phyloP scores from a whole-genome alignment of 805 yeast species.

The Myxozyma geophila region DNA sequence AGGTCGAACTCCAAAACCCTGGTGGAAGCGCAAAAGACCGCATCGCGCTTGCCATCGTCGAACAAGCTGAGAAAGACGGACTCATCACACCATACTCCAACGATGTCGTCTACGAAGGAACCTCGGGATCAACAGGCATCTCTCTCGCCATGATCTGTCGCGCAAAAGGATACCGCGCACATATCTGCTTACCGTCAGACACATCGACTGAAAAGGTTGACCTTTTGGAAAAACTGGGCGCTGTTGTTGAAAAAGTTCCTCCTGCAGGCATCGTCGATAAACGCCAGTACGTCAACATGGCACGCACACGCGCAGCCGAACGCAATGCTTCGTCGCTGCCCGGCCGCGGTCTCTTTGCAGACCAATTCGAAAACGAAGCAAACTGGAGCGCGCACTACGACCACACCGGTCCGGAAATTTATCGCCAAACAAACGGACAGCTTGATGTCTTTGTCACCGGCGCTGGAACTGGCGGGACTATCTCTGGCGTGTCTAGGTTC shows the following conservation, averaged over 20 bases:
- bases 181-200: constrained; percentile 93
- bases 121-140: constrained; percentile 96
- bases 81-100: constrained; percentile 61
- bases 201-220: constrained; percentile 83
- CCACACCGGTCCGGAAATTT: constrained; percentile 94
- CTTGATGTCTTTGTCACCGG: constrained; percentile 85
- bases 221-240: constrained; percentile 75
- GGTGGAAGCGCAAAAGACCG: constrained; percentile 97
- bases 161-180: constrained; percentile 85
- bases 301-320: constrained; percentile 65
- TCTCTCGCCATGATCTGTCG: constrained; percentile 89
- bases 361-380: constrained; percentile 91
- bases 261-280: constrained; percentile 97
- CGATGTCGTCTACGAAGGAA: constrained; percentile 88
- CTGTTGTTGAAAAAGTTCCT: constrained; percentile 78
- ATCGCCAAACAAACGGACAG: constrained; percentile 66
- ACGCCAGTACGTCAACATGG: constrained; percentile 88
- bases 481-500: constrained; percentile 84
- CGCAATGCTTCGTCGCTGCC: constrained; percentile 47
- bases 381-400: constrained; percentile 85
- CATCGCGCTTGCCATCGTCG: constrained; percentile 83
- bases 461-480: constrained; percentile 97
- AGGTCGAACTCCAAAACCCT: constrained; percentile 82
- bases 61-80: constrained; percentile 67
- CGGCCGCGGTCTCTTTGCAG: constrained; percentile 78